These are phyloP conservation scores for Solanum appendiculatum DNA, from an alignment of 257 asterid species.

Conservation along the genomic window DNA sequence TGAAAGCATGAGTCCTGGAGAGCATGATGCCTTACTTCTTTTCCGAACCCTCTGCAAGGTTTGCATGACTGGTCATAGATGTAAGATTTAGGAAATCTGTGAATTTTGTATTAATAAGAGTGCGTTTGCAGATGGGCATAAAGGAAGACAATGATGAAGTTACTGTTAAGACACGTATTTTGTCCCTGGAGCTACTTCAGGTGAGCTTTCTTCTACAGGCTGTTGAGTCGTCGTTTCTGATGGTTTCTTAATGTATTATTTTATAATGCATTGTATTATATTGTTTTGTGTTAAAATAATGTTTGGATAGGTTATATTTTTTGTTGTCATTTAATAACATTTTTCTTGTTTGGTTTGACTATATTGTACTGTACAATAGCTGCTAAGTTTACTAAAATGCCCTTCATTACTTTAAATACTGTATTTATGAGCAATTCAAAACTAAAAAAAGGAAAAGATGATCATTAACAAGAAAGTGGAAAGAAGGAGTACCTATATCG, in stretches of 20 bases:
- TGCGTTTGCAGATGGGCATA: slow-evolving; percentile 84
- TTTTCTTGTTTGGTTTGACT: not conserved
- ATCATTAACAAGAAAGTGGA: not conserved
- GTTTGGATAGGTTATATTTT: not conserved
- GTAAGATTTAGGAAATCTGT: not conserved
- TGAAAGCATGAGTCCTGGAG: slow-evolving; percentile 67
- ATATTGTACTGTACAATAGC: not conserved
- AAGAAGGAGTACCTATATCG: not conserved
- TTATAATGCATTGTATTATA: not conserved
- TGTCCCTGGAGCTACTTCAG: slow-evolving; percentile 97
- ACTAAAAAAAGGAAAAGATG: not conserved
- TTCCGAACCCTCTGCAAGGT: slow-evolving; percentile 99
- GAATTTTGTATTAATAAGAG: not conserved
- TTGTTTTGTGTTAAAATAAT: not conserved
- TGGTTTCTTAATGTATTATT: not conserved
- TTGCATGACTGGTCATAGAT: slow-evolving; percentile 11
- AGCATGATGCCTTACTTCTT: slow-evolving; percentile 89
- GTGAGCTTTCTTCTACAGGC: slow-evolving; percentile 16
- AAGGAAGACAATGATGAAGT: slow-evolving; percentile 94
- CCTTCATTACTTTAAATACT: not conserved
- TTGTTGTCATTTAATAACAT: not conserved
- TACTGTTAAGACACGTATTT: slow-evolving; percentile 78
- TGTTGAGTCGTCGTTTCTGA: not conserved
- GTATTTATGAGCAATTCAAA: not conserved
- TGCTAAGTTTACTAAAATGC: not conserved